A percentile compares a stretch with the other conserved stretches of the same genome.
Evolutionary conservation across 768 basidiomycete genomes (phyloP).

Genomic region (Tulasnella sp.): DNA sequence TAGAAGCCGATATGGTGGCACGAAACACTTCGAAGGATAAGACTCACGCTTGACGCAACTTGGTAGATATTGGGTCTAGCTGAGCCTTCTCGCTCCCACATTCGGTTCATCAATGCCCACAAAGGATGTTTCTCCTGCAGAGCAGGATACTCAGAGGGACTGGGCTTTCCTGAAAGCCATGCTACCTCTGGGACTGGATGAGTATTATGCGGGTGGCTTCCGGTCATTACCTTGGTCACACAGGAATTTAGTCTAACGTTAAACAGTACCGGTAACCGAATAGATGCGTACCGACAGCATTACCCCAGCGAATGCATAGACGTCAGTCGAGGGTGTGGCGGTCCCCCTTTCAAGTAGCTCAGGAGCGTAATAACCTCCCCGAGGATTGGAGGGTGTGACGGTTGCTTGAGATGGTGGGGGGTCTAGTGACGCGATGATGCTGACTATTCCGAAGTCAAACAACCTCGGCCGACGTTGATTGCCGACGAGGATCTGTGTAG

Average conservation of each 20-base stretch:
- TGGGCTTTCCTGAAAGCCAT: not conserved
- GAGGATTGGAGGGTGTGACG: not conserved
- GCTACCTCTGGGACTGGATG: not conserved
- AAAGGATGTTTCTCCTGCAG: not conserved
- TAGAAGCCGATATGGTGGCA: too few relatives aligned
- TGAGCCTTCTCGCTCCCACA: not conserved
- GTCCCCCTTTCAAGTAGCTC: not conserved
- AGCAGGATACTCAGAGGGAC: not conserved
- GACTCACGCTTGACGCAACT: not conserved
- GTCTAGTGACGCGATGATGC: not conserved
- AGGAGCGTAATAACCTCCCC: not conserved
- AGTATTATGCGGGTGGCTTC: not conserved
- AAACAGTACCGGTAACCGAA: not conserved
- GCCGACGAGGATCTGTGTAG: not conserved
- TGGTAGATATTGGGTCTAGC: not conserved
- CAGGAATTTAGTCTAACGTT: not conserved
- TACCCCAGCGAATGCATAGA: not conserved
- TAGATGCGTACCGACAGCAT: not conserved
- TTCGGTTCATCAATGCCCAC: not conserved
- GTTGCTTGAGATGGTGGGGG: not conserved
- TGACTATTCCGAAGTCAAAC: not conserved
- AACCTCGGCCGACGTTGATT: not conserved
- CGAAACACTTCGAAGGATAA: not conserved
- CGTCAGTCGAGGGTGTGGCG: not conserved
- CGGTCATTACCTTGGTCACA: not conserved